Evolutionary conservation across 2,329 filamentous ascomycete genomes (phyloP).

Genomic region (Capronia epimyces): DNA sequence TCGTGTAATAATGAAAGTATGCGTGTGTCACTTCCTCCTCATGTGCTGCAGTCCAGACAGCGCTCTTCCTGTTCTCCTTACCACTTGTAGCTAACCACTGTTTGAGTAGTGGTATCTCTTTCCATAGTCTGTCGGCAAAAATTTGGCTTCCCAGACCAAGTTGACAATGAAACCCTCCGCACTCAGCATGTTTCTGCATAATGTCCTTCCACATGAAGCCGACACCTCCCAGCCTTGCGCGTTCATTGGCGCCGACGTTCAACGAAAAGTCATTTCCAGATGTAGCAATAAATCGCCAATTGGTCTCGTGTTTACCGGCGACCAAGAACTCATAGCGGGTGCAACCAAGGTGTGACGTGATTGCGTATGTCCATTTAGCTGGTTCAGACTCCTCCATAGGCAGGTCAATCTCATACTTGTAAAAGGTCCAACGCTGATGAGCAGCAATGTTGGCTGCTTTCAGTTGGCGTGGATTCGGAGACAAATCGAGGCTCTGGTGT

Average conservation of each 20-base stretch:
- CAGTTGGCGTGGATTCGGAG: conserved; percentile 84
- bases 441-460: conserved; percentile 75
- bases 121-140: conserved; percentile 92
- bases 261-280: conserved; percentile 94
- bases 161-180: conserved; percentile 91
- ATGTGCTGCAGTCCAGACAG: conserved; percentile 86
- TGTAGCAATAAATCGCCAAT: conserved; percentile 93
- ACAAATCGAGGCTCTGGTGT: conserved; percentile 82
- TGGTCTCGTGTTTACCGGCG: conserved; percentile 80
- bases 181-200: conserved; percentile 92
- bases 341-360: conserved; percentile 93
- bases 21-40: conserved; percentile 94
- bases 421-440: conserved; percentile 93
- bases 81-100: conserved; percentile 93
- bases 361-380: conserved; percentile 94
- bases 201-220: conserved; percentile 99
- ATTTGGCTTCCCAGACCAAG: conserved; percentile 90
- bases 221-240: conserved; percentile 77
- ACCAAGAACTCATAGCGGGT: conserved; percentile 98
- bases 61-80: conserved; percentile 85
- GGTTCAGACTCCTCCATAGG: conserved; percentile 74
- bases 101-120: conserved; percentile 84
- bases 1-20: conserved; percentile 98
- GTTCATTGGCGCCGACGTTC: conserved; percentile 78
- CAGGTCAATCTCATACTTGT: conserved; percentile 86